Conservation (phyloP, 1,284 basidiomycete genomes). For the Sparassis latifolia region DNA sequence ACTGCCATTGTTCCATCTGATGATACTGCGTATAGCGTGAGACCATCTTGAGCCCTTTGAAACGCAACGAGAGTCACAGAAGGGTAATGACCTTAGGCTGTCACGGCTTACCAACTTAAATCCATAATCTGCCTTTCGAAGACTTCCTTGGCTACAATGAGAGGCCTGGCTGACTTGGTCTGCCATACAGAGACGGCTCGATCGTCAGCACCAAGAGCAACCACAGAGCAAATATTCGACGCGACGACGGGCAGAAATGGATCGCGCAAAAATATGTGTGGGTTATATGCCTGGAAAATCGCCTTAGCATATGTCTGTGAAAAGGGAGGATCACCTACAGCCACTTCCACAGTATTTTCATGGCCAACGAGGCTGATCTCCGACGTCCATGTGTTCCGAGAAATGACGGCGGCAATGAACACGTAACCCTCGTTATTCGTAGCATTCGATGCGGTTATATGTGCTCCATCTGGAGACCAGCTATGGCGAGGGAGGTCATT, state of each 20-base stretch:
- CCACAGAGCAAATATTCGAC: conserved; percentile 76
- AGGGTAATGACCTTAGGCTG: background rate
- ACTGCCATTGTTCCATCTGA: conserved; percentile 93
- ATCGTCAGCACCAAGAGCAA: conserved; percentile 89
- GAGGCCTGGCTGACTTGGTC: conserved; percentile 82
- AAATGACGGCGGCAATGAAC: conserved; percentile 94
- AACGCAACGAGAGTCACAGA: background rate
- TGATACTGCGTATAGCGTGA: conserved; percentile 90
- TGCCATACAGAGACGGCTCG: conserved; percentile 89
- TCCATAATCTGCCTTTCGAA: conserved; percentile 96
- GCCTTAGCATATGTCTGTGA: conserved; percentile 13
- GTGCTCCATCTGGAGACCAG: conserved; percentile 98
- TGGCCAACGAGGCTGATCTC: conserved; percentile 95
- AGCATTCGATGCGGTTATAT: conserved; percentile 94
- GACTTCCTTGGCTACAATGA: conserved; percentile 90
- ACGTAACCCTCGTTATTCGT: conserved; percentile 94
- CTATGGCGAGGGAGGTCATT: conserved; percentile 33
- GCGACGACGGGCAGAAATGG: conserved; percentile 57
- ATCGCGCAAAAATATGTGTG: conserved; percentile 84
- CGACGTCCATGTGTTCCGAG: conserved; percentile 80
- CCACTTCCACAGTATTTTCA: conserved; percentile 96
- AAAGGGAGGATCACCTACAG: conserved; percentile 42
- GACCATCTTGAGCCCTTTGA: conserved; percentile 82
- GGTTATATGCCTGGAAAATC: conserved; percentile 74
- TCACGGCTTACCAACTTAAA: conserved; percentile 73